Evolutionary conservation across 129 eudicot species (phyloP).

Genomic region (Centrapalus pauciflorus): DNA sequence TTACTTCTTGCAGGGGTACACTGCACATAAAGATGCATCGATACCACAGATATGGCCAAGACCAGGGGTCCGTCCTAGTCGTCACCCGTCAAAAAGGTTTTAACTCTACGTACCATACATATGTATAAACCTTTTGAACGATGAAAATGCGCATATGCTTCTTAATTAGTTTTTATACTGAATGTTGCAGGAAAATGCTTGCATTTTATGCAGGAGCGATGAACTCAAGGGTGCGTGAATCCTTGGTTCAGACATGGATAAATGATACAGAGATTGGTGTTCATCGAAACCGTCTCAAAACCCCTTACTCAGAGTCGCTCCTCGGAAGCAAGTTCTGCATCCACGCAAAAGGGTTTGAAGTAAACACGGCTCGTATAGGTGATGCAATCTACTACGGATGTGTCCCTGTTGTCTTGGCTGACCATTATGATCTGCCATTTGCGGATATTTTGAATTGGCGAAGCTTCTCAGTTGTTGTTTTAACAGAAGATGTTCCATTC

Average conservation of each 20-base stretch:
- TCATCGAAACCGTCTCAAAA: constrained; percentile 51
- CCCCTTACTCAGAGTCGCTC: constrained; percentile 68
- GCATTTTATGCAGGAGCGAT: constrained; percentile 96
- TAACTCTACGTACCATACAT: background rate
- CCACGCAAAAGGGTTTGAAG: constrained; percentile 93
- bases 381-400: constrained; percentile 88
- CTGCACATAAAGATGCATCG: constrained; percentile 78
- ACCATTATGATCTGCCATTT: constrained; percentile 87
- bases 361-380: constrained; percentile 81
- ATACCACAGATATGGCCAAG: constrained; percentile 98
- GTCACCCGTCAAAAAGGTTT: constrained; percentile 53
- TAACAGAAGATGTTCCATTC: constrained; percentile 48
- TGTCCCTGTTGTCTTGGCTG: constrained; percentile 63
- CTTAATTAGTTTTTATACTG: too few species aligned
- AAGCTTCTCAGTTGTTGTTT: constrained; percentile 59
- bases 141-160: too few species aligned
- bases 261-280: constrained; percentile 56
- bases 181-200: constrained; percentile 54
- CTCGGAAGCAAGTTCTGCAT: constrained; percentile 72
- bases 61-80: constrained; percentile 43
- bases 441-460: constrained; percentile 69
- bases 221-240: constrained; percentile 66
- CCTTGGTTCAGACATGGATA: constrained; percentile 46
- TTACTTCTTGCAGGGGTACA: constrained; percentile 61
- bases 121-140: too few species aligned